phyloP scores from a whole-genome alignment of 1,284 basidiomycete genomes.

The Hemileia vastatrix region DNA sequence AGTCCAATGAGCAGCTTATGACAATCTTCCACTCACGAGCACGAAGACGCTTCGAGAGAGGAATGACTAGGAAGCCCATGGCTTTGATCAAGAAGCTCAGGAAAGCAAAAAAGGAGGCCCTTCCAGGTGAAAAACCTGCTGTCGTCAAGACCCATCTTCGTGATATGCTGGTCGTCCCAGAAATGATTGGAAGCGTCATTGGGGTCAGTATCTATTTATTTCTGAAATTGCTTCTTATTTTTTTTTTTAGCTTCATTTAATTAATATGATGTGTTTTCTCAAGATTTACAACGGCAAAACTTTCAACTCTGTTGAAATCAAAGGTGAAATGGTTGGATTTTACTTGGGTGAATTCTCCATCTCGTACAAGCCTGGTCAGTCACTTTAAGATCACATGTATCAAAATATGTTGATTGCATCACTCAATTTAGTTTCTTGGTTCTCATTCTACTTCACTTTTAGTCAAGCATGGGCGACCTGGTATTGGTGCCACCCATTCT shows the following conservation, averaged over 20 bases:
- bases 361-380: conserved; percentile 23
- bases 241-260: neutral
- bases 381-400: no score
- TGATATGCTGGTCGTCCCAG: conserved; percentile 99
- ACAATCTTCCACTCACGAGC: conserved; percentile 97
- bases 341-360: conserved; percentile 82
- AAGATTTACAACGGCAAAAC: conserved; percentile 85
- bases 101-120: conserved; percentile 98
- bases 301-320: conserved; percentile 69
- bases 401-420: neutral
- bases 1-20: conserved; percentile 38
- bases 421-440: conserved; percentile 10
- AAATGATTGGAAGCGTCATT: conserved; percentile 82
- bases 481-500: conserved; percentile 80
- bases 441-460: conserved; percentile 63
- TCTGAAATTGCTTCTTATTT: neutral
- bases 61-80: conserved; percentile 96
- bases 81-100: conserved; percentile 99
- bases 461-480: conserved; percentile 98
- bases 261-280: conserved; percentile 33
- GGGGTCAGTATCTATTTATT: conserved; percentile 65
- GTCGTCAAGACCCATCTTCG: conserved; percentile 99
- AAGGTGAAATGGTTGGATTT: conserved; percentile 99
- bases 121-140: conserved; percentile 94
- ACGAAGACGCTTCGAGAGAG: conserved; percentile 95